phyloP scores from a whole-genome alignment of 2,329 filamentous ascomycete genomes.

The Paraphaeosphaeria sporulosa region DNA sequence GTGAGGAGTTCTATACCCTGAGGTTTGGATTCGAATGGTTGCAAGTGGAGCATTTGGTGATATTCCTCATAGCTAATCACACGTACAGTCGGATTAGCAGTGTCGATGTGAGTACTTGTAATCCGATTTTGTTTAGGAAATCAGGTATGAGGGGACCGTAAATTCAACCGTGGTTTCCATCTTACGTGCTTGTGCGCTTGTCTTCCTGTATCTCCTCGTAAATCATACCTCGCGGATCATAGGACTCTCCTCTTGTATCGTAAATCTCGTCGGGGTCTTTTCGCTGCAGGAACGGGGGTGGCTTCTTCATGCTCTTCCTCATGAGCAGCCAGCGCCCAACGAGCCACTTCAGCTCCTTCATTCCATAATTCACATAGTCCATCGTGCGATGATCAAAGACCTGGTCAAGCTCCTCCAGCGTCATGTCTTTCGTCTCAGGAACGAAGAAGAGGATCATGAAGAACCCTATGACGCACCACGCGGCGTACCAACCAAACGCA shows the following conservation, averaged over 20 bases:
- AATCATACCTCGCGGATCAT: background rate
- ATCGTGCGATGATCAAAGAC: slow-evolving; percentile 24
- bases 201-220: slow-evolving; percentile 20
- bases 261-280: slow-evolving; percentile 20
- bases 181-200: background rate
- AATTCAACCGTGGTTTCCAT: too few species aligned
- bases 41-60: background rate
- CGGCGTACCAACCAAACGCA: slow-evolving; percentile 29
- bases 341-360: slow-evolving; percentile 23
- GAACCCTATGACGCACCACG: slow-evolving; percentile 28
- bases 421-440: slow-evolving; percentile 29
- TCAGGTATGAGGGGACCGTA: too few species aligned
- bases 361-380: slow-evolving; percentile 22
- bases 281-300: slow-evolving; percentile 27
- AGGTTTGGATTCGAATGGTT: background rate
- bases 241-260: slow-evolving; percentile 17
- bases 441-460: slow-evolving; percentile 27
- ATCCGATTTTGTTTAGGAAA: too few species aligned
- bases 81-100: background rate
- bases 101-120: too few species aligned
- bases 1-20: background rate
- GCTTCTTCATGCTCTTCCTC: slow-evolving; percentile 20
- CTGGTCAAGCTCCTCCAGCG: slow-evolving; percentile 28
- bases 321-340: slow-evolving; percentile 18
- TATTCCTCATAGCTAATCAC: background rate